A percentile compares a stretch with the other conserved stretches of the same genome.
Conservation (phyloP, 2,329 filamentous ascomycete genomes). For the Fusarium secorum region DNA sequence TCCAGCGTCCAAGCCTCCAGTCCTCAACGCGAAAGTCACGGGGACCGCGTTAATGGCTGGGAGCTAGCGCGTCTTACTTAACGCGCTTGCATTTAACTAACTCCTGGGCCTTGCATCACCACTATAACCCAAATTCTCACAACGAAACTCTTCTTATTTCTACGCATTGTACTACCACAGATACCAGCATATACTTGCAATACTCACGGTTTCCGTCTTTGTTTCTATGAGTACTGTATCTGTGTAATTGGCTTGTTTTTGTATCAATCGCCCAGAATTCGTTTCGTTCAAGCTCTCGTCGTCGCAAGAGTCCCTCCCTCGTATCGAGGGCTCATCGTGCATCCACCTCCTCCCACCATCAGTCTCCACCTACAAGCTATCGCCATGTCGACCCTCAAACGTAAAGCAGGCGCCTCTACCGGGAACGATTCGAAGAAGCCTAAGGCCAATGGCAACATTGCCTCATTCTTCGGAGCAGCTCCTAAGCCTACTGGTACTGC, state of each 20-base stretch:
- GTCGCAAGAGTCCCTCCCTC: constrained; percentile 18
- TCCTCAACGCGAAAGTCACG: constrained; percentile 36
- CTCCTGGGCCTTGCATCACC: constrained; percentile 29
- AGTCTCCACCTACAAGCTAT: constrained; percentile 31
- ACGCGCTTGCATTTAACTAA: constrained; percentile 26
- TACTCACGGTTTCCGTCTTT: neutral
- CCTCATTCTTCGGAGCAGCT: constrained; percentile 79
- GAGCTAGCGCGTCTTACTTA: constrained; percentile 32
- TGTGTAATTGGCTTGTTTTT: neutral
- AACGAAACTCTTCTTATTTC: neutral
- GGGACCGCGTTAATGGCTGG: constrained; percentile 33
- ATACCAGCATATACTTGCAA: neutral
- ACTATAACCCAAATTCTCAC: constrained; percentile 22
- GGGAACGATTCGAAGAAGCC: constrained; percentile 70
- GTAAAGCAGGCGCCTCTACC: constrained; percentile 64
- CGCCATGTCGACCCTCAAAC: constrained; percentile 68
- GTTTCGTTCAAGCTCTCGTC: constrained; percentile 3
- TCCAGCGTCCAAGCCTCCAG: neutral
- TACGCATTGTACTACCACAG: neutral
- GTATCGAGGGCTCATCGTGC: constrained; percentile 26
- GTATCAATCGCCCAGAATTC: constrained; percentile 27
- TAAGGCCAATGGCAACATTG: constrained; percentile 80
- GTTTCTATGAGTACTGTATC: neutral
- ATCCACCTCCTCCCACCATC: constrained; percentile 27
- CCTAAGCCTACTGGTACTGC: constrained; percentile 60